Percentiles rank a stretch among this genome's conserved stretches.
Conservation (phyloP, 2,329 filamentous ascomycete genomes). For the Huntiella abstrusa region DNA sequence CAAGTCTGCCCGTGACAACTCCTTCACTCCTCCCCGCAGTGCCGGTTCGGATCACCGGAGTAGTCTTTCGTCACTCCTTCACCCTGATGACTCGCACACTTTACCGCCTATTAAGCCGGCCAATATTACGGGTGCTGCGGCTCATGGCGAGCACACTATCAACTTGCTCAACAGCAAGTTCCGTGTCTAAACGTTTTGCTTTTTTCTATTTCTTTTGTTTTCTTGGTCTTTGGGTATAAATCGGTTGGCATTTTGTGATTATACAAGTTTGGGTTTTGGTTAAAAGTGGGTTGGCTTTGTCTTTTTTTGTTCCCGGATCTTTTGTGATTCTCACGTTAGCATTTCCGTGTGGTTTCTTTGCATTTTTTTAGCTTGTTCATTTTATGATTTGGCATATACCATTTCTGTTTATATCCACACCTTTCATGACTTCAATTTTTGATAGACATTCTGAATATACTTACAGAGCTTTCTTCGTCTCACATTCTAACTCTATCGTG, state of each 20-base stretch:
- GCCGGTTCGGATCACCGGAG: conserved; percentile 21
- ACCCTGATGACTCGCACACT: conserved; percentile 28
- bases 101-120: conserved; percentile 22
- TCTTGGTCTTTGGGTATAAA: not conserved
- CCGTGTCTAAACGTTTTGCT: conserved; percentile 17
- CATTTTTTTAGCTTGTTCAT: not conserved
- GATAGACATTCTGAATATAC: no score
- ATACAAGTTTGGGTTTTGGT: not conserved
- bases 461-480: no score
- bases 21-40: conserved; percentile 6
- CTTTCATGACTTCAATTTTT: no score
- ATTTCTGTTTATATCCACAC: no score
- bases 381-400: not conserved
- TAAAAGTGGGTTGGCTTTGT: not conserved
- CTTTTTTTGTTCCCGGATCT: not conserved
- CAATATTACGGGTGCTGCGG: conserved; percentile 23
- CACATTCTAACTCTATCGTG: no score
- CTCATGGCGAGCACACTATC: conserved; percentile 45
- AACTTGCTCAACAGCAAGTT: conserved; percentile 46
- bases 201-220: conserved; percentile 1
- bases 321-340: not conserved
- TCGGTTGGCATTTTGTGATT: not conserved
- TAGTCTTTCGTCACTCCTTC: conserved; percentile 31
- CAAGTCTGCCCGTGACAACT: conserved; percentile 11
- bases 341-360: not conserved